Conservation (phyloP, 2,329 filamentous ascomycete species). For the Ophiostoma montium region DNA sequence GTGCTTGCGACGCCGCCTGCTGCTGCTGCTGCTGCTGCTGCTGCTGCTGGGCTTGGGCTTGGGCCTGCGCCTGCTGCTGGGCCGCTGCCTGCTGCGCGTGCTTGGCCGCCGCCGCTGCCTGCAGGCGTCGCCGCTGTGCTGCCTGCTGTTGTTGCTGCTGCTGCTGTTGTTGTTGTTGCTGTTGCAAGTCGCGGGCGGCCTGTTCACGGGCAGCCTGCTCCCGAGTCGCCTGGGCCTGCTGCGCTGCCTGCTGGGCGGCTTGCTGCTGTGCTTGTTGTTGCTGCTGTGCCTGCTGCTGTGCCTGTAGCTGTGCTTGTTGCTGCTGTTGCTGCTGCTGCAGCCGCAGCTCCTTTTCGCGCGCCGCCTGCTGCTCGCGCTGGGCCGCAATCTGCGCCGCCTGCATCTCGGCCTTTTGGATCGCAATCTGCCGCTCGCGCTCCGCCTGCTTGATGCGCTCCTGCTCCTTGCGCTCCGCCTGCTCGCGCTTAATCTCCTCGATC, state of each 20-base stretch:
- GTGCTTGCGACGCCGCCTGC: constrained; percentile 7
- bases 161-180: constrained; percentile 17
- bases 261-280: constrained; percentile 25
- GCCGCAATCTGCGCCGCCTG: constrained; percentile 19
- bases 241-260: constrained; percentile 10
- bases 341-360: constrained; percentile 27
- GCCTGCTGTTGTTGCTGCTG: constrained; percentile 16
- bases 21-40: constrained; percentile 13
- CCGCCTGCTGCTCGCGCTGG: constrained; percentile 16
- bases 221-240: constrained; percentile 16
- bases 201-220: constrained; percentile 24
- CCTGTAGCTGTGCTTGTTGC: constrained; percentile 23
- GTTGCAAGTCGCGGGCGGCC: constrained; percentile 20
- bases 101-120: constrained; percentile 20
- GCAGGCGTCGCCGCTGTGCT: constrained; percentile 21
- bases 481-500: constrained; percentile 67
- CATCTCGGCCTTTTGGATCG: constrained; percentile 21
- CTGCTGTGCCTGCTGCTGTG: constrained; percentile 19
- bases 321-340: constrained; percentile 25
- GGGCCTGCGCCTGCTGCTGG: neutral
- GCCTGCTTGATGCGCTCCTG: constrained; percentile 58
- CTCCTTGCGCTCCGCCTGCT: constrained; percentile 63
- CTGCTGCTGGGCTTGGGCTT: constrained; percentile 19
- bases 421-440: constrained; percentile 41
- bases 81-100: constrained; percentile 1